Evolutionary conservation across 2,329 filamentous ascomycete genomes (phyloP).

Genomic region (Ceratocystis albifundus): DNA sequence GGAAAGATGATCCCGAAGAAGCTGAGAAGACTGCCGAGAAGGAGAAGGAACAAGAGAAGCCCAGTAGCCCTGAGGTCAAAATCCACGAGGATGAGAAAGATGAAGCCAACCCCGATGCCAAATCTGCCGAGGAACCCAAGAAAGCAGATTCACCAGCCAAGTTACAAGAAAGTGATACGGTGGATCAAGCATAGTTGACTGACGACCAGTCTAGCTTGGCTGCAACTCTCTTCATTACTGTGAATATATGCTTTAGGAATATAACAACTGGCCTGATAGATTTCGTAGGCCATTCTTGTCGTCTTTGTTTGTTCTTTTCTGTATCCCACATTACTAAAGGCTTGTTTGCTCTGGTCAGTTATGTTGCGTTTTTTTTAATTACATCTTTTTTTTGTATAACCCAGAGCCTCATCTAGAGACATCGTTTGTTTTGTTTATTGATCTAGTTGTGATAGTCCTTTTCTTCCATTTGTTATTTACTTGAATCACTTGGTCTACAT

Average conservation of each 20-base stretch:
- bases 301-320: background rate
- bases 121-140: background rate
- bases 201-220: background rate
- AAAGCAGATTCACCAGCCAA: constrained; percentile 4
- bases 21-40: constrained; percentile 23
- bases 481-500: no score
- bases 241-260: background rate
- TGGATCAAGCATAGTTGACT: background rate
- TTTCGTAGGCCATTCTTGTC: background rate
- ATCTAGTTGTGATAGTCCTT: no score
- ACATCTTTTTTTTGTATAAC: background rate
- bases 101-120: constrained; percentile 16
- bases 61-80: background rate
- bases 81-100: constrained; percentile 20
- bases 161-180: constrained; percentile 16
- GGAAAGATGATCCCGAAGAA: constrained; percentile 20
- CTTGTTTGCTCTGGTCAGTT: background rate
- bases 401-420: no score
- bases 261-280: background rate
- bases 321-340: background rate
- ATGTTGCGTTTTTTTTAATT: background rate
- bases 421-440: no score
- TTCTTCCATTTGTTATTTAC: no score
- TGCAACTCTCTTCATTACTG: background rate
- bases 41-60: constrained; percentile 20